Evolutionary conservation across 2,329 filamentous ascomycete genomes (phyloP).

Genomic region (Hirsutella thompsonii): DNA sequence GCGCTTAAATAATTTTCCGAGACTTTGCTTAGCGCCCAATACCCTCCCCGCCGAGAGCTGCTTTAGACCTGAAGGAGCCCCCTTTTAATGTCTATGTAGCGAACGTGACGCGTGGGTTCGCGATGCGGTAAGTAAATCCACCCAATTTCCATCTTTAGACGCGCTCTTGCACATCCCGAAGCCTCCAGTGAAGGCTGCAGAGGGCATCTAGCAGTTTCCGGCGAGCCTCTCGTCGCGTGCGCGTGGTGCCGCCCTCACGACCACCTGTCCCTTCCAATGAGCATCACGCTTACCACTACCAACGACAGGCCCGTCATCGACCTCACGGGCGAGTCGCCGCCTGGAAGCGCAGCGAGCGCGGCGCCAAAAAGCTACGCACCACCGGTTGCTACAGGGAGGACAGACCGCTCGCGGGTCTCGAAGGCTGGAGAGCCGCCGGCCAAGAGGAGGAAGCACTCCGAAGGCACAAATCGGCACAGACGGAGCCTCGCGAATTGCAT

Average conservation of each 20-base stretch:
- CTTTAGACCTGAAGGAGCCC: too few relatives aligned
- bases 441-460: too few relatives aligned
- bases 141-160: neutral
- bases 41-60: too few relatives aligned
- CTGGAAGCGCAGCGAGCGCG: too few relatives aligned
- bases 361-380: too few relatives aligned
- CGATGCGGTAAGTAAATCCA: too few relatives aligned
- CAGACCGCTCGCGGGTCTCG: neutral
- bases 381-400: too few relatives aligned
- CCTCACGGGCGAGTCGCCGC: neutral
- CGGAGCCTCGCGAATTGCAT: constrained; percentile 13
- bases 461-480: constrained; percentile 2
- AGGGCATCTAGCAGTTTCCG: neutral
- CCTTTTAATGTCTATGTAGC: too few relatives aligned
- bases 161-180: too few relatives aligned
- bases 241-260: neutral
- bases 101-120: too few relatives aligned
- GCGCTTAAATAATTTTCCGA: too few relatives aligned
- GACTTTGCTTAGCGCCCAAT: too few relatives aligned
- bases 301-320: constrained; percentile 12
- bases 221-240: neutral
- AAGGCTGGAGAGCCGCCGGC: constrained; percentile 12
- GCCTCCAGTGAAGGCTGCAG: neutral
- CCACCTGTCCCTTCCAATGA: constrained; percentile 12
- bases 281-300: constrained; percentile 13